Base-by-base conservation (phyloP, 177 flowering plant species). In the Tripterygium wilfordii region DNA sequence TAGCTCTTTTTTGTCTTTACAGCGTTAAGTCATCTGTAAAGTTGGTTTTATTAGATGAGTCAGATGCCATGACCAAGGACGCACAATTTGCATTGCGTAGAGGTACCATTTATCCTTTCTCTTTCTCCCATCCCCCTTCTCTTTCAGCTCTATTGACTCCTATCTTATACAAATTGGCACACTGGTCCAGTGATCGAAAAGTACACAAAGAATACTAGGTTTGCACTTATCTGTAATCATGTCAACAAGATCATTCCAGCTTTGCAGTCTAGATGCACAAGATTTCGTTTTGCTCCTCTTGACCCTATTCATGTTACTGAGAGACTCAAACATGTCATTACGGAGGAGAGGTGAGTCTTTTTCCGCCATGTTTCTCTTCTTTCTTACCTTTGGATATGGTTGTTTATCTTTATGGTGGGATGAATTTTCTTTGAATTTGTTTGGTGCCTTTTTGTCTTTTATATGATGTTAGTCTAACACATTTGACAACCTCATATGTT, bases 61-160 rank as follows among this genome's bases (percentile, higher is more conserved):
- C 99, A 36, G 99, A 94, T 69, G 99, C 99, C 23, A 94, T 94
- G 99, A 94, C 99, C 26, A 94, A 94, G 68, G 99, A 94, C 67
- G 97, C 99, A 36, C 97, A 94, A 50, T 94, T 94, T 74, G 99
- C 99, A 27, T 61, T 94, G 50, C 92, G 99, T 37, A 76, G 99
- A 78, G 96, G 99, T 88, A 56, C 41, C 47, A 38, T 17, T 18
- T 17, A 7, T 9, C 14, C 38, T 15, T 35, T 4, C 38, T 6
- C 14, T 4, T 10, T 10, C 42, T 10, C 6, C 7, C 22, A 19
- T 2, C 22, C 21, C 43, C n/a, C 2, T 22, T 10, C 14, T 21
- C 25, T 20, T n/a, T 40, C 25, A 2, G 2, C 3, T 6, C 4
- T 35, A 15, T 2, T 40, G 45, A 14, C 9, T 2, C 8, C 18